A percentile compares a stretch with the other conserved stretches of the same genome.
Conservation (phyloP, 108 stramenopile genomes). For the Fistulifera pelliculosa region DNA sequence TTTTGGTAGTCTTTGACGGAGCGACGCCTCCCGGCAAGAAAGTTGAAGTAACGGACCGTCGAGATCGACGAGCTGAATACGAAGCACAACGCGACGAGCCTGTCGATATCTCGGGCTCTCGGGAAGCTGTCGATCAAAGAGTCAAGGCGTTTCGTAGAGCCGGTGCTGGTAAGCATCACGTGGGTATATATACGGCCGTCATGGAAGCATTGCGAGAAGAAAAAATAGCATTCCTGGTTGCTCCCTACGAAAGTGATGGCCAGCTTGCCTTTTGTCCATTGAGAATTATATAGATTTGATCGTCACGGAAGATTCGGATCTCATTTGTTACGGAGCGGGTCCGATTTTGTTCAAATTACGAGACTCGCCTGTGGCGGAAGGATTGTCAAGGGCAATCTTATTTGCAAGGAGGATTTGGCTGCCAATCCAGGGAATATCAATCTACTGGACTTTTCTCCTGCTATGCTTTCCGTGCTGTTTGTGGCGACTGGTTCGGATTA, state of each 20-base stretch:
- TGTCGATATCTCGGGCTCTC: constrained; percentile 3
- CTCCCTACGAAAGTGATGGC: constrained; percentile 98
- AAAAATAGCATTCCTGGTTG: constrained; percentile 65
- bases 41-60: constrained; percentile 12
- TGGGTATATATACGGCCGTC: constrained; percentile 23
- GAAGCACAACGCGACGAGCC: constrained; percentile 16
- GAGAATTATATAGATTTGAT: constrained; percentile 70
- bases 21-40: constrained; percentile 59
- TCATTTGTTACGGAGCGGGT: constrained; percentile 72
- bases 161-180: constrained; percentile 40
- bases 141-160: constrained; percentile 50
- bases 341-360: constrained; percentile 82
- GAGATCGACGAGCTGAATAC: constrained; percentile 5
- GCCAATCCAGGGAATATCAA: constrained; percentile 27
- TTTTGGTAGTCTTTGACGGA: constrained; percentile 76
- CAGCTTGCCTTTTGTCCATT: constrained; percentile 86
- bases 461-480: constrained; percentile 88
- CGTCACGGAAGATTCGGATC: constrained; percentile 96
- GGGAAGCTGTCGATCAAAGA: constrained; percentile 18
- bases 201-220: constrained; percentile 28
- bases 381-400: constrained; percentile 13
- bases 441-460: constrained; percentile 63
- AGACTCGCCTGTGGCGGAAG: not conserved
- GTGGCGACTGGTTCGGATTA: constrained; percentile 96
- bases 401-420: constrained; percentile 33